Evolutionary conservation across 176 grass and related monocot genomes (phyloP), one percentile per base, ranked within the genome.

Genomic region (Carex scoparia): DNA sequence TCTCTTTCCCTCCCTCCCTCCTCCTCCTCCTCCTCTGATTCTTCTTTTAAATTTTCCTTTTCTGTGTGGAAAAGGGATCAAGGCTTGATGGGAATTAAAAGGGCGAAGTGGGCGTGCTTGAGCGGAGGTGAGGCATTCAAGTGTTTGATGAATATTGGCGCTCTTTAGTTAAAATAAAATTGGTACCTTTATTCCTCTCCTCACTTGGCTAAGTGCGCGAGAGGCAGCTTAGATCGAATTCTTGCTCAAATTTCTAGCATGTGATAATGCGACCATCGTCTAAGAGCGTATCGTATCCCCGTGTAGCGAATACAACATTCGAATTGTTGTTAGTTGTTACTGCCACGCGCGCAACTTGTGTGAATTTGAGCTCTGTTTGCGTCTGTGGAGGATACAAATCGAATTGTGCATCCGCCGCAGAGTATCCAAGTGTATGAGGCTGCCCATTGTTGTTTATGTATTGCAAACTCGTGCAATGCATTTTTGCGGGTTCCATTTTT

Each of bases 91-190:
- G 69, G 32, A 68, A 48, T 85, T 85, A 86, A 86, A 88, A 88
- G 84, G 80, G 79, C 74, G 82, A 40, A 72, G 82, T 86, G 83
- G 87, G 83, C 79, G 83, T 60, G 85, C 11, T 65, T 61, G 86
- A 85, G 87, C 57, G 53, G 69, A 81, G 66, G 78, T 67, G 86
- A 83, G 85, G 85, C 58, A 84, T 81, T 65, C 86, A 84, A 88
- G 87, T 98, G 91, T 84, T 40, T 74, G 70, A 84, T 78, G 85
- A 81, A 87, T 84, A 90, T 84, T 87, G 85, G 85, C 85, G 80
- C 85, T 48, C 79, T 84, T 76, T 82, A 16, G 61, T 89, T 91
- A 93, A 90, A 80, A 53, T 76, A 76, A 83, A 88, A 90, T 87
- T 84, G 85, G 16, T 30, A 69, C 81, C 81, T 83, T 83, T 83